phyloP scores from a whole-genome alignment of 2,329 filamentous ascomycete genomes.

The Curvularia sp. region DNA sequence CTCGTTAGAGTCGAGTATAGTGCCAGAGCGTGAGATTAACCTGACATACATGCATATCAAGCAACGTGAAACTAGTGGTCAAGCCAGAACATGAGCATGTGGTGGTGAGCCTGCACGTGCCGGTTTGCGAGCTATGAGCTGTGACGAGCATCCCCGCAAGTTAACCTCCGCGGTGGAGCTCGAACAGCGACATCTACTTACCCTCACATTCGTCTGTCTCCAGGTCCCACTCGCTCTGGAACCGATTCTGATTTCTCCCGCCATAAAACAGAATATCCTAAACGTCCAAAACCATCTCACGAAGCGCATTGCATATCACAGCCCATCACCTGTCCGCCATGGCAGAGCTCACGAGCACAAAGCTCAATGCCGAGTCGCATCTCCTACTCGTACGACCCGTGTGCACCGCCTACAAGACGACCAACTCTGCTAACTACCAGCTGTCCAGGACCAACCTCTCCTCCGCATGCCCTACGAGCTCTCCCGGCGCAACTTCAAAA shows the following conservation, averaged over 20 bases:
- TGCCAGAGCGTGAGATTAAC: neutral
- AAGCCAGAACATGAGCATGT: neutral
- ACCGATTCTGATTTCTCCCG: neutral
- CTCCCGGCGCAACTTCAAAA: slow-evolving; percentile 91
- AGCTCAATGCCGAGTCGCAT: slow-evolving; percentile 77
- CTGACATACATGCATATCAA: neutral
- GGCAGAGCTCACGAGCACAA: slow-evolving; percentile 62
- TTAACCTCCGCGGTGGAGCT: slow-evolving; percentile 23
- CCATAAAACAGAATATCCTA: neutral
- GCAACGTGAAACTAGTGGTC: neutral
- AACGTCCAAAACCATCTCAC: neutral
- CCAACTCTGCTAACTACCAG: slow-evolving; percentile 5
- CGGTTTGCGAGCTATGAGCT: slow-evolving; percentile 23
- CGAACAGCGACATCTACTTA: slow-evolving; percentile 6
- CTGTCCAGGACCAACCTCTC: slow-evolving; percentile 84
- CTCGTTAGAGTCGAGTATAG: neutral
- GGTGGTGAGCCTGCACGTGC: slow-evolving; percentile 21
- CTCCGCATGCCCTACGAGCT: slow-evolving; percentile 92
- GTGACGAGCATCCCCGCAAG: slow-evolving; percentile 35
- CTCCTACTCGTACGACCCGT: slow-evolving; percentile 69
- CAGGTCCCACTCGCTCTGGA: slow-evolving; percentile 1
- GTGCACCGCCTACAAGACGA: neutral
- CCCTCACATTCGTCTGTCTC: neutral
- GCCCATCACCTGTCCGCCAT: slow-evolving; percentile 36
- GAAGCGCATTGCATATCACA: neutral